Evolutionary conservation across 176 grass and related monocot species (phyloP), one percentile per base, ranked within the genome.

Genomic region (Saccharum officinarum): DNA sequence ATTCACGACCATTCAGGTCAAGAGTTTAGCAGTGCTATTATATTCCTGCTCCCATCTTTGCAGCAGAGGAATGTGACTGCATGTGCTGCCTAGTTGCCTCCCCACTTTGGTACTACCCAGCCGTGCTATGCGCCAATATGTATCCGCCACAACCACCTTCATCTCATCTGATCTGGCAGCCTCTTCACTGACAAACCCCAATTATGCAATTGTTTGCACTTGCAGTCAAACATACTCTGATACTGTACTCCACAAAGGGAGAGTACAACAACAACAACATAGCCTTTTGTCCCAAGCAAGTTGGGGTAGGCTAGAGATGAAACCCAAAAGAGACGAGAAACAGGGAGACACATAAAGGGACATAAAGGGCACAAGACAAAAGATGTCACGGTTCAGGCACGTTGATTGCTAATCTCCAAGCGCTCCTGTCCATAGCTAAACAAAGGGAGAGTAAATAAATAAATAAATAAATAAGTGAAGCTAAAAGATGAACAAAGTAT

Each of bases 401-500:
- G n/a, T n/a, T n/a, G n/a, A n/a, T n/a, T n/a, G n/a, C n/a, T n/a
- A n/a, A n/a, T n/a, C n/a, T n/a, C n/a, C n/a, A n/a, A n/a, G n/a
- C n/a, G n/a, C n/a, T n/a, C n/a, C n/a, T n/a, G n/a, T n/a, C n/a
- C n/a, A n/a, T n/a, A n/a, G n/a, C n/a, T n/a, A n/a, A n/a, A 63
- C 17, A 47, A 10, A 25, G 6, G 40, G 4, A 30, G 2, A 46
- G n/a, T 4, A 16, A 22, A 46, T 13, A 36, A 36, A 36, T 36
- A 36, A 36, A 36, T 22, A 38, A 44, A 49, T 0, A n/a, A 61
- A 47, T 52, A 71, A 11, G 18, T 71, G 78, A 64, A 59, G 25
- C 67, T 78, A 55, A 82, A 82, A 82, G 42, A 25, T 13, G 71
- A 81, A 31, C 66, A 79, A 67, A 90, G 59, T 80, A 40, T 74